Conservation (phyloP, 331 rosid genomes). For the Quercus lobata region DNA sequence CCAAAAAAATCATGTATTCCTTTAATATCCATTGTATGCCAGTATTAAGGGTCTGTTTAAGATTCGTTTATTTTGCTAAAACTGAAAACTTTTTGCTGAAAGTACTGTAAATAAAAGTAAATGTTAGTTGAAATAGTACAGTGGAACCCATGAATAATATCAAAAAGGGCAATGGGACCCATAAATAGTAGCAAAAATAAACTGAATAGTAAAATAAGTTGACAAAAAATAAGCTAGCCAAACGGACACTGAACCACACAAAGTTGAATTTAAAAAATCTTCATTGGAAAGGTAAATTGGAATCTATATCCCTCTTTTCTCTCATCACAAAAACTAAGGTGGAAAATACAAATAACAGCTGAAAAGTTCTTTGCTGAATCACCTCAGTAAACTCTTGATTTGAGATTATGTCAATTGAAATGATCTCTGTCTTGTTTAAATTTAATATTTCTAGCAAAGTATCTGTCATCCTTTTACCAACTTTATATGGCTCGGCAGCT, state of each 20-base stretch:
- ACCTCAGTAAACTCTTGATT: conserved; percentile 99
- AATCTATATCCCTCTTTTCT: not conserved
- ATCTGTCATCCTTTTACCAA: conserved; percentile 88
- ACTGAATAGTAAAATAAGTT: no score
- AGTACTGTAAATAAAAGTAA: no score
- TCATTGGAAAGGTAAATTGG: not conserved
- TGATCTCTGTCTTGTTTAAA: conserved; percentile 92
- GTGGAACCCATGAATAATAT: rapidly evolving
- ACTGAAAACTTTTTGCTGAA: no score
- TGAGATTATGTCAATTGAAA: conserved; percentile 91
- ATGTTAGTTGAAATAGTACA: no score
- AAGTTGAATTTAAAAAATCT: not conserved
- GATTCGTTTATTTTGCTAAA: no score
- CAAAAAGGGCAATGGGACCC: rapidly evolving
- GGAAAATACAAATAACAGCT: not conserved
- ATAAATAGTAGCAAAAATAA: no score
- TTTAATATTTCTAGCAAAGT: conserved; percentile 84
- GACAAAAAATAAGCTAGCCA: no score
- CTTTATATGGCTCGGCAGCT: conserved; percentile 93
- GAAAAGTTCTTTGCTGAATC: conserved; percentile 24
- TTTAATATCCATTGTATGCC: not conserved
- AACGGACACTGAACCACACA: not conserved
- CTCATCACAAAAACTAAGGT: not conserved
- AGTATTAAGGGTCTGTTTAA: no score
- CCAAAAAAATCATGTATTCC: not conserved